Evolutionary conservation across 352 stramenopile species (phyloP).

Genomic region (Phytophthora constricta): DNA sequence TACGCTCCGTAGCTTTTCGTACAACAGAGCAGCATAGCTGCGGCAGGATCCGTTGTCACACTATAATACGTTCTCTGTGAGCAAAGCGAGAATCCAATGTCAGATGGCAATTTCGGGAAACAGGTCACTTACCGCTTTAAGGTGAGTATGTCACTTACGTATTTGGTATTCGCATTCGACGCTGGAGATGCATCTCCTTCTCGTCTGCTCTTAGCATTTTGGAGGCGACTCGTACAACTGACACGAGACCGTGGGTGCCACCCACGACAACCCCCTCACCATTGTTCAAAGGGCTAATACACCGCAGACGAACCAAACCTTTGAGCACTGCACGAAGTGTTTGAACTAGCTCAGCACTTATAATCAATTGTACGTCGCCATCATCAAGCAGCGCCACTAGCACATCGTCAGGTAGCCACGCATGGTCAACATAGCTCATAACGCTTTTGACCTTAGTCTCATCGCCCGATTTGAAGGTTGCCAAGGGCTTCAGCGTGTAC

Average conservation of each 20-base stretch:
- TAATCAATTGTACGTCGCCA: slow-evolving; percentile 75
- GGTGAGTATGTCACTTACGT: slow-evolving; percentile 48
- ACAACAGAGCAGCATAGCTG: slow-evolving; percentile 60
- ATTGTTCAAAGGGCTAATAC: slow-evolving; percentile 51
- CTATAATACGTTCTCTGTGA: slow-evolving; percentile 51
- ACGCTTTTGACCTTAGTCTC: slow-evolving; percentile 59
- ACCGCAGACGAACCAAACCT: slow-evolving; percentile 37
- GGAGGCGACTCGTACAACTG: slow-evolving; percentile 57
- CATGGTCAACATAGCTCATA: slow-evolving; percentile 69
- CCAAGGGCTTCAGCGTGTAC: slow-evolving; percentile 73
- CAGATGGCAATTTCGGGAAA: background rate
- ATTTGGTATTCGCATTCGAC: slow-evolving; percentile 57
- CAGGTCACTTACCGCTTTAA: background rate
- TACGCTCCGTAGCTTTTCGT: slow-evolving; percentile 75
- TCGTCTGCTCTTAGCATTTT: slow-evolving; percentile 64
- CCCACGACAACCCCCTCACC: slow-evolving; percentile 66
- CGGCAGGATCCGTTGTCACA: slow-evolving; percentile 56
- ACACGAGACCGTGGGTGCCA: slow-evolving; percentile 61
- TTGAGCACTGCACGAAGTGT: slow-evolving; percentile 68
- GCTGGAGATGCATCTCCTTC: slow-evolving; percentile 76
- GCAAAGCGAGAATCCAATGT: background rate
- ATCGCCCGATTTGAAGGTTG: slow-evolving; percentile 79
- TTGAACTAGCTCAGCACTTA: slow-evolving; percentile 77
- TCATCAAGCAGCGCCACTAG: slow-evolving; percentile 74
- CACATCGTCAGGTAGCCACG: slow-evolving; percentile 72